Conservation (phyloP, 73 alveolate genomes). For the Urostyla sp. region DNA sequence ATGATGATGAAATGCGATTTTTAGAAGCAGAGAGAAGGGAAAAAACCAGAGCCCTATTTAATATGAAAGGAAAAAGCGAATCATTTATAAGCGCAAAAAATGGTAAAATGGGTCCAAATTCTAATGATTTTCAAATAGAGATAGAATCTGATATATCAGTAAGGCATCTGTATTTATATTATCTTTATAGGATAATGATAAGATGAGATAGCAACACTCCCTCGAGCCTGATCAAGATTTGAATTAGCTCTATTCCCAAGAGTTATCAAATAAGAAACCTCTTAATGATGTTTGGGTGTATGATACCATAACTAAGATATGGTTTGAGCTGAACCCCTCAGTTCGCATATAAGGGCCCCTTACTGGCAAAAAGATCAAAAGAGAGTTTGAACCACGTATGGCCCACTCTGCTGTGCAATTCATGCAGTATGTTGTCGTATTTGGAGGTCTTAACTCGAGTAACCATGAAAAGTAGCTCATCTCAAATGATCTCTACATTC, state of each 20-base stretch:
- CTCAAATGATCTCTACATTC: constrained; percentile 44
- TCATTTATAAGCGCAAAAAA: too few species aligned
- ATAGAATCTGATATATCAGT: too few species aligned
- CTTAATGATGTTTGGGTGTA: constrained; percentile 54
- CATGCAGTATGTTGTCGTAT: constrained; percentile 19
- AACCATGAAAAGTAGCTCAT: constrained; percentile 22
- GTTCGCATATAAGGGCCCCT: constrained; percentile 34
- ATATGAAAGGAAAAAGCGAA: too few species aligned
- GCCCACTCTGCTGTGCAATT: constrained; percentile 51
- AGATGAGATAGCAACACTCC: too few species aligned
- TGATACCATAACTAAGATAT: constrained; percentile 3
- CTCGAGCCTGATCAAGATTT: too few species aligned
- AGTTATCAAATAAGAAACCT: neutral
- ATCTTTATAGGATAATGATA: constrained; percentile 22
- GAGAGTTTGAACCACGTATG: constrained; percentile 52
- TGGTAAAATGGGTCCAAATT: too few species aligned
- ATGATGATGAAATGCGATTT: neutral
- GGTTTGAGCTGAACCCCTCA: constrained; percentile 43
- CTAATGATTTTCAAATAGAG: too few species aligned
- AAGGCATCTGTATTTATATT: too few species aligned
- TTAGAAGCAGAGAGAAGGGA: neutral
- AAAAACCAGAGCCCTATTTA: too few species aligned
- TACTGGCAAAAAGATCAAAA: constrained; percentile 37
- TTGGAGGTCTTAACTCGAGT: constrained; percentile 50
- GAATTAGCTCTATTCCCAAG: too few species aligned